Percentiles rank a stretch among this genome's conserved stretches.
phyloP scores from a whole-genome alignment of 768 basidiomycete genomes.

The Mycena metata region DNA sequence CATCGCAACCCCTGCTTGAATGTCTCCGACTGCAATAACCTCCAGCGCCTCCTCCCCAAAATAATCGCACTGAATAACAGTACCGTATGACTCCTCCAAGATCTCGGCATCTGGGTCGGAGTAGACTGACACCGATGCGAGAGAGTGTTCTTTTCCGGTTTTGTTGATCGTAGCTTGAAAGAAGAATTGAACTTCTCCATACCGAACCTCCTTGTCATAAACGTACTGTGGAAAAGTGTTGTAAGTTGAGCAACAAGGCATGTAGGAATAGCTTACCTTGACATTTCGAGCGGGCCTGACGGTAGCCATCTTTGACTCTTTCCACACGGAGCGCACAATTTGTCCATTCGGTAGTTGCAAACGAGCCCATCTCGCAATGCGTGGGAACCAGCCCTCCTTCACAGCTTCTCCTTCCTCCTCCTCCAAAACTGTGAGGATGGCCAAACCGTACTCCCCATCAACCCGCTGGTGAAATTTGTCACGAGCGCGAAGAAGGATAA shows the following conservation, averaged over 20 bases:
- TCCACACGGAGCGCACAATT: constrained; percentile 35
- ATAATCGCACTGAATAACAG: too few species aligned
- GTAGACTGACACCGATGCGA: constrained; percentile 26
- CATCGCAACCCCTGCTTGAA: constrained; percentile 35
- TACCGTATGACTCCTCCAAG: constrained; percentile 24
- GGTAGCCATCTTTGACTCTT: constrained; percentile 21
- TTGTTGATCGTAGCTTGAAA: too few species aligned
- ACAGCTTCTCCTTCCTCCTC: neutral
- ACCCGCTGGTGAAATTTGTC: constrained; percentile 6
- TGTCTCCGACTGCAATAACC: constrained; percentile 31
- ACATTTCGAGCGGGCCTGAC: too few species aligned
- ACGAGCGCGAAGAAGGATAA: neutral
- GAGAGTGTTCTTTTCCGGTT: constrained; percentile 4
- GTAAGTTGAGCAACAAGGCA: neutral
- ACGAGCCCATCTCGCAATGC: constrained; percentile 33
- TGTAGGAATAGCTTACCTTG: constrained; percentile 17
- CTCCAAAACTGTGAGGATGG: neutral
- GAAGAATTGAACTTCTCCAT: too few species aligned
- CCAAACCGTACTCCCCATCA: neutral
- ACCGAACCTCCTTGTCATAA: too few species aligned
- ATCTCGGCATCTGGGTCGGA: constrained; percentile 23
- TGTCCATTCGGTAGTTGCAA: constrained; percentile 42
- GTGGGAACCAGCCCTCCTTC: neutral
- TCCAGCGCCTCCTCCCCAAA: too few species aligned
- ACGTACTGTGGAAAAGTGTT: constrained; percentile 22